Evolutionary conservation across 192 early-diverging fungal genomes (phyloP).

Genomic region (Coemansia sp.): DNA sequence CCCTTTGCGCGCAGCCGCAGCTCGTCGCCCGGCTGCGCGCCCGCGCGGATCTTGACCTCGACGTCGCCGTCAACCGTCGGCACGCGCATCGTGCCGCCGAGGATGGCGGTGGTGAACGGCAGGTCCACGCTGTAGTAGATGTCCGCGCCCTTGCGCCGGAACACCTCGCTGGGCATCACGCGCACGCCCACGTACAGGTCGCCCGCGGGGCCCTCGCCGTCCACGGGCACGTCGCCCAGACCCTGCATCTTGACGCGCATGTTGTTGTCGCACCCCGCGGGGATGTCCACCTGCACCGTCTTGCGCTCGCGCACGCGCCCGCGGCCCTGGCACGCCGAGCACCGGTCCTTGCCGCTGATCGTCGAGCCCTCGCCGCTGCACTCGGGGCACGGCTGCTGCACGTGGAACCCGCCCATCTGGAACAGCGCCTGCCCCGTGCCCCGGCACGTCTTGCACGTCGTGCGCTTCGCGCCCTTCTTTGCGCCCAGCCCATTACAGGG

Average conservation of each 20-base stretch:
- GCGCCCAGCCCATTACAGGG: conserved; percentile 81
- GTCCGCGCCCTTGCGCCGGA: conserved; percentile 81
- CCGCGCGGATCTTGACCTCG: conserved; percentile 80
- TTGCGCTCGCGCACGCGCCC: conserved; percentile 77
- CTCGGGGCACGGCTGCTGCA: conserved; percentile 76
- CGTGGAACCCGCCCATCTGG: conserved; percentile 85
- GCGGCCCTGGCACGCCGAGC: conserved; percentile 74
- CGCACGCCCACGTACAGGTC: conserved; percentile 84
- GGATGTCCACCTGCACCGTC: conserved; percentile 73
- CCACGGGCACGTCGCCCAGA: conserved; percentile 80
- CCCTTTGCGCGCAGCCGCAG: conserved; percentile 78
- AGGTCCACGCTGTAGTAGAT: conserved; percentile 72
- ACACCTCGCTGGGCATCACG: conserved; percentile 69
- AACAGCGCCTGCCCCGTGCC: conserved; percentile 85
- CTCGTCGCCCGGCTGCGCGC: conserved; percentile 88
- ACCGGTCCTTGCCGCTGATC: conserved; percentile 66
- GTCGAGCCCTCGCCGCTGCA: conserved; percentile 82
- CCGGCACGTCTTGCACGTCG: conserved; percentile 71
- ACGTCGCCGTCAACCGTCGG: conserved; percentile 97
- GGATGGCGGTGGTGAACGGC: conserved; percentile 81
- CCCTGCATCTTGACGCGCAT: conserved; percentile 74
- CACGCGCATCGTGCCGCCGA: conserved; percentile 84
- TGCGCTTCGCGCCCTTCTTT: conserved; percentile 69
- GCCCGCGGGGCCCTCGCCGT: conserved; percentile 69
- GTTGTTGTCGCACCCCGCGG: conserved; percentile 81